Evolutionary conservation across 169 alveolate genomes (phyloP).

Genomic region (Babesia ovata): DNA sequence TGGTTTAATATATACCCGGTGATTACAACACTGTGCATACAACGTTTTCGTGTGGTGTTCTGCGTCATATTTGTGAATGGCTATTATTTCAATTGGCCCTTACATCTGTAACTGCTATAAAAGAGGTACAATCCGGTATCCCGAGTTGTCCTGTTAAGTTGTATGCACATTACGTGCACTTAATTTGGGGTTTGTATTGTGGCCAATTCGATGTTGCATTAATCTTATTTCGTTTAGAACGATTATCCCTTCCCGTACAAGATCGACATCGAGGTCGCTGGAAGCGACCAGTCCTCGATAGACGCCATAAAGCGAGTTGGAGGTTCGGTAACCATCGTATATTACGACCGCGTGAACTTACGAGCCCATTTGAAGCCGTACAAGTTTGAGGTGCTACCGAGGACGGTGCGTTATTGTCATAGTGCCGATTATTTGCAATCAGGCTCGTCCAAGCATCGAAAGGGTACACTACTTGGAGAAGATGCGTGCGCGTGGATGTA

Average conservation of each 20-base stretch:
- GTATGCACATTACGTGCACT: no score
- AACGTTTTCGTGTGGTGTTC: no score
- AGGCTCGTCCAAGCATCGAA: constrained; percentile 83
- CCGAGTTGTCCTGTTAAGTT: background rate
- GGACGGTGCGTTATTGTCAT: constrained; percentile 58
- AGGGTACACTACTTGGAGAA: constrained; percentile 82
- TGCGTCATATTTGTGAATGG: no score
- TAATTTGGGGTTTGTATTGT: background rate
- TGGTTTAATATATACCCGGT: background rate
- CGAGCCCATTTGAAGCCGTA: constrained; percentile 87
- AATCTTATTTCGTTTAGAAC: constrained; percentile 50
- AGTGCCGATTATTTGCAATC: background rate
- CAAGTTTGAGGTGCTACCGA: constrained; percentile 83
- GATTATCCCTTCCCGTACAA: constrained; percentile 90
- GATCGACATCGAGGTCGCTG: constrained; percentile 85
- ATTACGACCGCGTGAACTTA: constrained; percentile 79
- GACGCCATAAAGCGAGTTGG: constrained; percentile 86
- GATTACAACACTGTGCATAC: no score
- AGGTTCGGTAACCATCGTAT: constrained; percentile 82
- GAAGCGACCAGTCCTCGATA: constrained; percentile 87
- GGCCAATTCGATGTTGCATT: background rate
- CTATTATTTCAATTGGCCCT: no score
- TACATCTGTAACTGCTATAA: no score
- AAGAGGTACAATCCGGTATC: no score
- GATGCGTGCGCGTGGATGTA: constrained; percentile 83